Conservation (phyloP, 345 rosid species). For the Orychophragmus violaceus region DNA sequence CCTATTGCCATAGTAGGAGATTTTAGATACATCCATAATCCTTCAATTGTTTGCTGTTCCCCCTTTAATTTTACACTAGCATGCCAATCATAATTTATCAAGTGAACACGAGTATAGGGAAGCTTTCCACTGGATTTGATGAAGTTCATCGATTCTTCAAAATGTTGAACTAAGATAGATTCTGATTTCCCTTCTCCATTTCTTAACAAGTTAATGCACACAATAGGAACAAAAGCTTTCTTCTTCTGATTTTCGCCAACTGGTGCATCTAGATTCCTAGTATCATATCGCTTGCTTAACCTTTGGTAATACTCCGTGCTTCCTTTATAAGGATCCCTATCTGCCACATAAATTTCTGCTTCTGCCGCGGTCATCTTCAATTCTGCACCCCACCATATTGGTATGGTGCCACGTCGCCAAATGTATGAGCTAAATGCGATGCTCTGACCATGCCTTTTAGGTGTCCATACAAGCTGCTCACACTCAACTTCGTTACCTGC, state of each 20-base stretch:
- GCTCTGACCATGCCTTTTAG: constrained; percentile 67
- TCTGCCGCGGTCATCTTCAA: constrained; percentile 87
- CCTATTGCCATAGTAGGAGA: constrained; percentile 64
- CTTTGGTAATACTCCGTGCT: constrained; percentile 79
- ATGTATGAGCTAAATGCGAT: constrained; percentile 76
- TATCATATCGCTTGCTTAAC: constrained; percentile 79
- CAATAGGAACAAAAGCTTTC: constrained; percentile 68
- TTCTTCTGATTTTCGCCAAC: constrained; percentile 59
- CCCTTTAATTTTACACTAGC: constrained; percentile 70
- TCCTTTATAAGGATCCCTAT: constrained; percentile 85
- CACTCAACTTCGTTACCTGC: constrained; percentile 99
- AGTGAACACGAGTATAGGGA: constrained; percentile 55
- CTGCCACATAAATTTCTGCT: constrained; percentile 94
- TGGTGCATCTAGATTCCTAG: constrained; percentile 49
- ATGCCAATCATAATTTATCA: constrained; percentile 96
- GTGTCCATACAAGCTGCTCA: constrained; percentile 94
- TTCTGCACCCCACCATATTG: constrained; percentile 99
- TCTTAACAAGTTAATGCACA: constrained; percentile 83
- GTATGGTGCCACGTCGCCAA: constrained; percentile 97
- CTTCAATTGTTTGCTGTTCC: constrained; percentile 91
- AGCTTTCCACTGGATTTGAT: constrained; percentile 67
- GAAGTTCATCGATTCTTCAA: constrained; percentile 71
- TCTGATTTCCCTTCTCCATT: constrained; percentile 90
- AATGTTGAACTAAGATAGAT: constrained; percentile 85
- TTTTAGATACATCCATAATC: constrained; percentile 74